Percentiles rank a stretch among this genome's conserved stretches.
phyloP scores from a whole-genome alignment of 805 yeast genomes.

The fission yeast (Schizosaccharomyces pombe) region DNA sequence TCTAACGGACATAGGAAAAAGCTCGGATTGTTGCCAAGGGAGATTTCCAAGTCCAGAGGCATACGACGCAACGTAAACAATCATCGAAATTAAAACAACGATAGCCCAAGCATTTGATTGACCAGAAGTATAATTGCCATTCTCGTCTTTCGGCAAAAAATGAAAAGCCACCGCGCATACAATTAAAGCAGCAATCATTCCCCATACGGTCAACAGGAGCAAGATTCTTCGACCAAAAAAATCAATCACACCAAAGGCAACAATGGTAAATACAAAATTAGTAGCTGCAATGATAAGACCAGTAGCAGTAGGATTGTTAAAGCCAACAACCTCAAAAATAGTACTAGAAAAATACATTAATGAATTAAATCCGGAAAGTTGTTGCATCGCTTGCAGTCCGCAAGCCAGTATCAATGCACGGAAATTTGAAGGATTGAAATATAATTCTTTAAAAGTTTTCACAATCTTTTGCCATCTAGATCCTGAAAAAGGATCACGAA shows the following conservation, averaged over 20 bases:
- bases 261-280: constrained; percentile 64
- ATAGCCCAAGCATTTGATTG: constrained; percentile 41
- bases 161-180: constrained; percentile 83
- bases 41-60: constrained; percentile 92
- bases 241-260: constrained; percentile 75
- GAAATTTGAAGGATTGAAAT: constrained; percentile 31
- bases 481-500: constrained; percentile 12
- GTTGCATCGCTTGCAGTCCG: constrained; percentile 89
- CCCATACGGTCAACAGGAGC: constrained; percentile 57
- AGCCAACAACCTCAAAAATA: constrained; percentile 76
- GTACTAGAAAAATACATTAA: constrained; percentile 88
- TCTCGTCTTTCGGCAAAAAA: constrained; percentile 35
- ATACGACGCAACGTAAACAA: constrained; percentile 65
- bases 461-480: constrained; percentile 10
- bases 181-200: constrained; percentile 55
- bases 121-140: constrained; percentile 29
- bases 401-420: constrained; percentile 79
- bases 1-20: constrained; percentile 82
- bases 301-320: constrained; percentile 74
- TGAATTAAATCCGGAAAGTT: constrained; percentile 89
- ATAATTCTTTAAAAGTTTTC: constrained; percentile 15
- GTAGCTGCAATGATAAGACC: constrained; percentile 86
- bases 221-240: constrained; percentile 70
- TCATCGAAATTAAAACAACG: constrained; percentile 65
- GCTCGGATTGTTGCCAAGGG: constrained; percentile 94